Percentiles rank a stretch among this genome's conserved stretches.
Conservation (phyloP, 805 yeast genomes). For the Kuraishia floccosa region DNA sequence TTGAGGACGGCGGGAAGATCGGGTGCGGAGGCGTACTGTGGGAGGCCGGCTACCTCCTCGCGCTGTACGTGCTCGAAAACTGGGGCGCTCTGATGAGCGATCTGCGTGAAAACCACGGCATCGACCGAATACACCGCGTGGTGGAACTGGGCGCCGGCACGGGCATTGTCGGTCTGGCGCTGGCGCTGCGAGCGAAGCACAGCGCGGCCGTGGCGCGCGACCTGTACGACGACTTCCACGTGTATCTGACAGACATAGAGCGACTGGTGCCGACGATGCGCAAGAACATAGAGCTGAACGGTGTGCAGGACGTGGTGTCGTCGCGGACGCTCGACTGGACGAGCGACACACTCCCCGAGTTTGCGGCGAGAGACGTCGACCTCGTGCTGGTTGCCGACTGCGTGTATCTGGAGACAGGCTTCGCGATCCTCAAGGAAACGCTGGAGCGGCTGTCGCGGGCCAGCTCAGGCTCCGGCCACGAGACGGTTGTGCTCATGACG, state of each 20-base stretch:
- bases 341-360: slow-evolving; percentile 22
- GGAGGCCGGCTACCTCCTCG: slow-evolving; percentile 47
- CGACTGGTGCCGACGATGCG: slow-evolving; percentile 35
- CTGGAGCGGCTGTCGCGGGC: slow-evolving; percentile 25
- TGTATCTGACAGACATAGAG: slow-evolving; percentile 38
- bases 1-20: slow-evolving; percentile 44
- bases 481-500: slow-evolving; percentile 35
- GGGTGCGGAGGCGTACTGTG: slow-evolving; percentile 60
- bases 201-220: slow-evolving; percentile 3
- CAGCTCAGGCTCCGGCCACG: slow-evolving; percentile 1
- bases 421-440: slow-evolving; percentile 38
- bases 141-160: slow-evolving; percentile 51
- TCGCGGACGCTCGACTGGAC: slow-evolving; percentile 37
- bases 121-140: slow-evolving; percentile 14
- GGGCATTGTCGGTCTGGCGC: slow-evolving; percentile 36
- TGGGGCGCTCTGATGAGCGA: slow-evolving; percentile 4
- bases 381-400: slow-evolving; percentile 49
- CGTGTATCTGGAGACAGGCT: slow-evolving; percentile 43
- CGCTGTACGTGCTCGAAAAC: slow-evolving; percentile 28
- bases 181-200: slow-evolving; percentile 17
- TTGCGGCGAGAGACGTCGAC: slow-evolving; percentile 19
- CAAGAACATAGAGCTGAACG: slow-evolving; percentile 29
- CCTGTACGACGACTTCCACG: slow-evolving; percentile 15
- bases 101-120: slow-evolving; percentile 9
- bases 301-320: slow-evolving; percentile 19